Evolutionary conservation across 305 asterid genomes (phyloP), one percentile per base, ranked within the genome.

Genomic region (Solanum aculeatissimum): DNA sequence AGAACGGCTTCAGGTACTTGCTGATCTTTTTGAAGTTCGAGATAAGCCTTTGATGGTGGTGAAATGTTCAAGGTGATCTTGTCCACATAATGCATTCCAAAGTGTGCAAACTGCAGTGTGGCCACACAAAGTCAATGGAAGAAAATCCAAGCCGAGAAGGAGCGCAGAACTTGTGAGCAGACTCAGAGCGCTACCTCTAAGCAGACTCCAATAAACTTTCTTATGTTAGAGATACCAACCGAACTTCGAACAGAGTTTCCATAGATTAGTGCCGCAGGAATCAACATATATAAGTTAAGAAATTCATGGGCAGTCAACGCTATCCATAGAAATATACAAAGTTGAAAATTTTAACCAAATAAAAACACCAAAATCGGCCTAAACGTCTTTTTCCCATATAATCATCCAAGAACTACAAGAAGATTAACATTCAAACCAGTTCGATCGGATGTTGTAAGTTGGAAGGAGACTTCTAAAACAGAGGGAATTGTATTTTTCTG

Each of bases 131-230:
- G 42, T 72, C 32, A 69, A 21, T 35, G 74, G 47, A 77, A 3
- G 65, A 29, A 18, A 10, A 77, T 51, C 29, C 29, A 51, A 29
- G 29, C 82, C 12, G 18, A 77, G 42, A 45, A 74, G 62, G 47
- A 29, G 54, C 1, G 19, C 55, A 72, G 38, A 38, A 45, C 32
- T 40, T 8, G 58, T 10, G 10, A 19, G 42, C 18, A n/a, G 4
- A 18, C 18, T 57, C 35, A 25, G 58, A 70, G n/a, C 14, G 13
- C 11, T 23, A 86, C 88, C 84, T 86, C 86, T 35, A 86, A 23
- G 84, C 88, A 86, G 4, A 86, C 88, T 77, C 88, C 88, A 80
- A 83, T 86, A 74, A 83, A 71, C 18, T 81, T 78, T 63, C 88
- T 32, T 49, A 86, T 83, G 40, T 54, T 78, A 51, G 71, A 55